Evolutionary conservation across 805 yeast species (phyloP), one percentile per base, ranked within the genome.

Genomic region (Candida ficus): DNA sequence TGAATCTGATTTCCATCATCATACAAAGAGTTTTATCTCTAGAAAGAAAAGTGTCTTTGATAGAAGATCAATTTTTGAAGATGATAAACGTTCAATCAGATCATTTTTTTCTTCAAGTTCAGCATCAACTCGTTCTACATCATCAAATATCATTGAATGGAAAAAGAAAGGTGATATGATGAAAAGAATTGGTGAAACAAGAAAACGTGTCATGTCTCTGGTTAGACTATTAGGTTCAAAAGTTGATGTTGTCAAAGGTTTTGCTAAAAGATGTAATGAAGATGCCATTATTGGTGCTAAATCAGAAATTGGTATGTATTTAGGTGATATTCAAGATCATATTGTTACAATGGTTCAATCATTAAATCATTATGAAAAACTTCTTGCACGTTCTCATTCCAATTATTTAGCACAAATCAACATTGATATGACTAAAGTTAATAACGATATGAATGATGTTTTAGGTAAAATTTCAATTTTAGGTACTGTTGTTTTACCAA

Each of bases 181-280:
- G 65, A 68, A 96, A 48, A 70, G 96, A 54, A 91, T 93, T 47
- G 99, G 98, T 29, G 98, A 90, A 58, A 84, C 96, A 48, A 81
- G 99, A 45, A 89, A 89, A 57, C 69, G 95, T 31, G 97, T 93
- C 2, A 91, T 91, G 98, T 80, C 93, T 14, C 73, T 93, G 21
- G 67, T 88, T 46, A 67, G 98, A 39, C 70, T 93, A 35, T 62
- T 93, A 41, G 95, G 96, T 3, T 81, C 88, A 37, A 93, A 93
- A 63, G 98, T 97, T 0, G 99, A 93, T 63, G 99, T 93, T n/a
- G 87, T 93, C 50, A 87, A 86, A 56, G 97, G 96, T 0, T 89
- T 93, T 57, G 83, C 95, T 35, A 93, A 93, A 58, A 68, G 97
- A 44, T 88, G 93, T 58, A 83, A 80, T 48, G 96, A 89, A 51